Percentiles rank a stretch among this genome's conserved stretches.
phyloP scores from a whole-genome alignment of 805 yeast genomes.

The Pichia gijzeniarum region DNA sequence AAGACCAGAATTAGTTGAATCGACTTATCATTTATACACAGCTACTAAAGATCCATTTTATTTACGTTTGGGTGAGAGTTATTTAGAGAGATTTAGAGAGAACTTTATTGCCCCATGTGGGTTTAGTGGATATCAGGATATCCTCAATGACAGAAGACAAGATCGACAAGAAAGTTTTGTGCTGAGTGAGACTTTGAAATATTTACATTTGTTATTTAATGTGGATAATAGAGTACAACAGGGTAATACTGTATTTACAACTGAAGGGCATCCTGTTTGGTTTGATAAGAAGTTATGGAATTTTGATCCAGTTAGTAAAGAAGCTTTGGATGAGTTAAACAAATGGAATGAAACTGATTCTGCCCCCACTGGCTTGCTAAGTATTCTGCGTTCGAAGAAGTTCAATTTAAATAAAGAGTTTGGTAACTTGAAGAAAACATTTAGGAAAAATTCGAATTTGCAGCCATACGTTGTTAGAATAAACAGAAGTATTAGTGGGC shows the following conservation, averaged over 20 bases:
- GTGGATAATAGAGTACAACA: constrained; percentile 45
- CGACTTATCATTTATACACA: constrained; percentile 73
- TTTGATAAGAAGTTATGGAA: constrained; percentile 32
- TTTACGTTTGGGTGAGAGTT: constrained; percentile 63
- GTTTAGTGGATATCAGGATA: constrained; percentile 67
- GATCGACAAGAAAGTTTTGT: constrained; percentile 92
- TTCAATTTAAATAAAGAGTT: constrained; percentile 14
- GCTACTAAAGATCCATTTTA: constrained; percentile 86
- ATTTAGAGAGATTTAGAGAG: constrained; percentile 48
- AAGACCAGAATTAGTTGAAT: constrained; percentile 87
- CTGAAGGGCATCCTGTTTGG: constrained; percentile 94
- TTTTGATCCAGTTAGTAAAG: constrained; percentile 12
- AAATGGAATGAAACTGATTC: constrained; percentile 1
- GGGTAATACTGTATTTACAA: constrained; percentile 51
- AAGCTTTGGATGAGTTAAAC: constrained; percentile 16
- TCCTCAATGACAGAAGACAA: constrained; percentile 54
- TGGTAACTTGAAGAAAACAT: constrained; percentile 12
- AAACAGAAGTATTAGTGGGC: not conserved
- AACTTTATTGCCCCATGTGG: constrained; percentile 66
- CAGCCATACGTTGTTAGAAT: not conserved
- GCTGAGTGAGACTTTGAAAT: constrained; percentile 79
- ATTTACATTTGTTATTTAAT: constrained; percentile 74
- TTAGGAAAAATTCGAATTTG: not conserved
- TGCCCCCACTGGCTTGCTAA: constrained; percentile 2
- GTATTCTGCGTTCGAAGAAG: not conserved